Evolutionary conservation across 1,139 yeast species (phyloP).

Genomic region (Zygosaccharomyces sapae): DNA sequence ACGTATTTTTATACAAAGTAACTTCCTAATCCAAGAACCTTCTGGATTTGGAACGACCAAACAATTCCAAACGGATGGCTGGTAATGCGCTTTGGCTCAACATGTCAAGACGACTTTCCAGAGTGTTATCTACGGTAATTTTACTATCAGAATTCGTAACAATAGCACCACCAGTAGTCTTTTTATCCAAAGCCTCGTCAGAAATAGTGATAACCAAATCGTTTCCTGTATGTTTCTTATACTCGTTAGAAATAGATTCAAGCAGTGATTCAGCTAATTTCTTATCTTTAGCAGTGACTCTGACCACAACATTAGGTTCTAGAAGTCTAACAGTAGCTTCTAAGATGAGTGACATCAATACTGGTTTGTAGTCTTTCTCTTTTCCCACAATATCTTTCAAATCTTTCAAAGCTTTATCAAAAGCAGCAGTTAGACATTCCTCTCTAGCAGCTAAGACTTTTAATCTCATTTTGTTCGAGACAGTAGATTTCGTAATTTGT

Average conservation of each 20-base stretch:
- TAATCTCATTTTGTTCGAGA: constrained; percentile 91
- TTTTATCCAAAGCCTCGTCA: constrained; percentile 56
- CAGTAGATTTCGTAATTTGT: constrained; percentile 92
- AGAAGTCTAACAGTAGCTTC: constrained; percentile 76
- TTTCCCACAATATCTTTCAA: constrained; percentile 52
- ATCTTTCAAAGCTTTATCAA: constrained; percentile 62
- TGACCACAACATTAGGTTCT: constrained; percentile 62
- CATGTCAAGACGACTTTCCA: constrained; percentile 86
- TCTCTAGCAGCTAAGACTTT: constrained; percentile 85
- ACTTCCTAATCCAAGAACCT: constrained; percentile 72
- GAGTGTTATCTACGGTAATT: constrained; percentile 85
- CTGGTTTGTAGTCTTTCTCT: constrained; percentile 59
- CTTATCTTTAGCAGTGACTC: constrained; percentile 67
- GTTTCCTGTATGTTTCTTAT: constrained; percentile 53
- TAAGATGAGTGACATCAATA: constrained; percentile 72
- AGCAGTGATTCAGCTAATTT: constrained; percentile 47
- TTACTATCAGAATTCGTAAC: constrained; percentile 68
- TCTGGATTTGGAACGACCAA: constrained; percentile 83
- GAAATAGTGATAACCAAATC: constrained; percentile 50
- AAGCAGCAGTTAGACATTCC: constrained; percentile 68
- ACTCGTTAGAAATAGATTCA: constrained; percentile 58
- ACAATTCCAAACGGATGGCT: constrained; percentile 82
- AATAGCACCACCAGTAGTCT: constrained; percentile 80
- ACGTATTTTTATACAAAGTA: constrained; percentile 2
- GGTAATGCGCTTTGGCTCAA: constrained; percentile 86